Percentiles rank a stretch among this genome's conserved stretches.
Conservation (phyloP, 1,139 yeast genomes). For the Pichia sp. region DNA sequence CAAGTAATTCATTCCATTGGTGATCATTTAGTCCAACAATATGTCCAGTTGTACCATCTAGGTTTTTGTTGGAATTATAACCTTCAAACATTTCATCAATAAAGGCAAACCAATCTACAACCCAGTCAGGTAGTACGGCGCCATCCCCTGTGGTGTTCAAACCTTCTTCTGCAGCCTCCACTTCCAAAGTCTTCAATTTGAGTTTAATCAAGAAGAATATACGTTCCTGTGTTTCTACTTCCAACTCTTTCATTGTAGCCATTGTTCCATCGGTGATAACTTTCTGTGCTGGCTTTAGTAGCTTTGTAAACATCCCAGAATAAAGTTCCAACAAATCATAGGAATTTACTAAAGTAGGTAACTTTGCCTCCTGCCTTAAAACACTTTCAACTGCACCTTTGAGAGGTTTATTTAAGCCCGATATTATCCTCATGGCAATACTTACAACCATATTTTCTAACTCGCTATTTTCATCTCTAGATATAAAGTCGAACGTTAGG, state of each 20-base stretch:
- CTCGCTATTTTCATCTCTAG: conserved; percentile 17
- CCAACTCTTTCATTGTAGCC: conserved; percentile 26
- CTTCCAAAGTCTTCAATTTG: conserved; percentile 40
- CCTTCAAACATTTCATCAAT: conserved; percentile 46
- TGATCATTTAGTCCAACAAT: conserved; percentile 38
- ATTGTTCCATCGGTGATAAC: conserved; percentile 16
- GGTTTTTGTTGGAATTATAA: conserved; percentile 9
- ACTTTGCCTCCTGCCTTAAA: conserved; percentile 58
- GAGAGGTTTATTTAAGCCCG: conserved; percentile 47
- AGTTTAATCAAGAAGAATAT: conserved; percentile 40
- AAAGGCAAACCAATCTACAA: conserved; percentile 43
- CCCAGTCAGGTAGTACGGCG: conserved; percentile 71
- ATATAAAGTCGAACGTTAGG: conserved; percentile 37
- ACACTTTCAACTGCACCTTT: conserved; percentile 61
- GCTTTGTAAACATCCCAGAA: conserved; percentile 60
- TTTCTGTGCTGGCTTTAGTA: conserved; percentile 23
- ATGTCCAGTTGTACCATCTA: conserved; percentile 27
- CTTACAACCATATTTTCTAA: conserved; percentile 36
- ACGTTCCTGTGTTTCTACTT: conserved; percentile 38
- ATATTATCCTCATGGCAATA: conserved; percentile 43
- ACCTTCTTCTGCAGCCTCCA: conserved; percentile 23
- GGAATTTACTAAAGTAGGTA: conserved; percentile 53
- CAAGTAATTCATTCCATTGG: conserved; percentile 35
- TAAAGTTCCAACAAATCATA: conserved; percentile 65
- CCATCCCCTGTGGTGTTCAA: conserved; percentile 36